Evolutionary conservation across 805 yeast genomes (phyloP).

Genomic region (Candida maltosa): DNA sequence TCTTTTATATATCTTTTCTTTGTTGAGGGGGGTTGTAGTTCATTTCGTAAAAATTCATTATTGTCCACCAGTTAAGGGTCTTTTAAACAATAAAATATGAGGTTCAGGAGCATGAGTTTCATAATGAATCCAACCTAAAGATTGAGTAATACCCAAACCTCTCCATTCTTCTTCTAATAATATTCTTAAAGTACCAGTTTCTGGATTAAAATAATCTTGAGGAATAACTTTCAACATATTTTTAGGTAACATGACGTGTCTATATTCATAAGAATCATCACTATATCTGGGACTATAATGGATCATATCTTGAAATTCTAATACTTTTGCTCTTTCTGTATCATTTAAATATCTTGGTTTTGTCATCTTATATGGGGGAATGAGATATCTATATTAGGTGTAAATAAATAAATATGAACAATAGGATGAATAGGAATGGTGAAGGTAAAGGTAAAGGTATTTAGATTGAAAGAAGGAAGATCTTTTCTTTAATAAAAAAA

Average conservation of each 20-base stretch:
- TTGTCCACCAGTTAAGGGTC: conserved; percentile 57
- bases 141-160: conserved; percentile 95
- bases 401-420: too few species aligned
- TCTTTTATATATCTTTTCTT: too few species aligned
- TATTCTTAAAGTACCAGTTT: conserved; percentile 90
- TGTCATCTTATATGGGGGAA: too few species aligned
- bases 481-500: too few species aligned
- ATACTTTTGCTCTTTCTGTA: conserved; percentile 78
- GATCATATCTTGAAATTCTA: conserved; percentile 89
- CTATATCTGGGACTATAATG: conserved; percentile 93
- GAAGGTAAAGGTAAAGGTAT: too few species aligned
- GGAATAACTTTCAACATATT: conserved; percentile 94
- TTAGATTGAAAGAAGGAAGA: too few species aligned
- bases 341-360: conserved; percentile 75
- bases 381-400: too few species aligned
- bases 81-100: conserved; percentile 80
- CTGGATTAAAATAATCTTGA: conserved; percentile 87
- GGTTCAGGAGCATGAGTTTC: conserved; percentile 99
- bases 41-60: too few species aligned
- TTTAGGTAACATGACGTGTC: conserved; percentile 97
- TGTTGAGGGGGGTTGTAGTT: background rate
- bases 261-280: conserved; percentile 87
- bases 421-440: too few species aligned
- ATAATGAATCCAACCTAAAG: conserved; percentile 96
- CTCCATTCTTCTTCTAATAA: conserved; percentile 97